Conservation (phyloP, 345 rosid genomes). For the Noccaea bulbosa region DNA sequence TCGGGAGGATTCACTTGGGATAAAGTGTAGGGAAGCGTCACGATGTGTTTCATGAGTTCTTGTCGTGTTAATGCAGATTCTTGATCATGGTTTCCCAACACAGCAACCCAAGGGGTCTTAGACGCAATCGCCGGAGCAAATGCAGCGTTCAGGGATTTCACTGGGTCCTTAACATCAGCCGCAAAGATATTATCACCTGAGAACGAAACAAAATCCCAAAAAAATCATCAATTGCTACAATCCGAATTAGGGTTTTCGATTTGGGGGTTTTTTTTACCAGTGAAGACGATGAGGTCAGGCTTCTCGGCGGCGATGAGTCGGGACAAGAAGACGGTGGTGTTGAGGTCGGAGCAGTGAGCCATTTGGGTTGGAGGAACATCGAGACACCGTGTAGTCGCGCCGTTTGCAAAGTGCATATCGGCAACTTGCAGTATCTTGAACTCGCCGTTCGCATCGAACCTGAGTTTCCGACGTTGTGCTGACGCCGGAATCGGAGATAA, state of each 20-base stretch:
- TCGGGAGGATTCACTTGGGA: conserved; percentile 71
- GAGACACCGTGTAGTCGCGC: conserved; percentile 60
- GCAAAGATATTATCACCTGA: conserved; percentile 89
- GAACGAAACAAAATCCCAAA: background rate
- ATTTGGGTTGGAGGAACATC: conserved; percentile 59
- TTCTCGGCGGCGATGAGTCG: conserved; percentile 82
- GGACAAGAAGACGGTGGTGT: conserved; percentile 71
- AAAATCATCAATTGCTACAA: background rate
- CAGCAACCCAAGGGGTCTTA: conserved; percentile 86
- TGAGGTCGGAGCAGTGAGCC: conserved; percentile 76
- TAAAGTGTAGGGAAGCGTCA: conserved; percentile 63
- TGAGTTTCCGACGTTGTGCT: conserved; percentile 48
- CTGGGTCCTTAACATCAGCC: conserved; percentile 65
- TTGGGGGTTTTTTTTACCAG: conserved; percentile 52
- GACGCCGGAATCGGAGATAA: conserved; percentile 29
- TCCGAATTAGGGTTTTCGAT: background rate
- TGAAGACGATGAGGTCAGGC: conserved; percentile 90
- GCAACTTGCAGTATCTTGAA: conserved; percentile 93
- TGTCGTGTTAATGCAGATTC: conserved; percentile 72
- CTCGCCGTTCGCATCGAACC: conserved; percentile 58
- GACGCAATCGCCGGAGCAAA: conserved; percentile 84
- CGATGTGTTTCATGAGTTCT: conserved; percentile 83
- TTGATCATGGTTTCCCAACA: conserved; percentile 95
- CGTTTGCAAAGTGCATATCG: conserved; percentile 88
- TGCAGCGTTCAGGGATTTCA: conserved; percentile 70